phyloP scores from a whole-genome alignment of 192 early-diverging fungal species.

The Podila clonocystis region DNA sequence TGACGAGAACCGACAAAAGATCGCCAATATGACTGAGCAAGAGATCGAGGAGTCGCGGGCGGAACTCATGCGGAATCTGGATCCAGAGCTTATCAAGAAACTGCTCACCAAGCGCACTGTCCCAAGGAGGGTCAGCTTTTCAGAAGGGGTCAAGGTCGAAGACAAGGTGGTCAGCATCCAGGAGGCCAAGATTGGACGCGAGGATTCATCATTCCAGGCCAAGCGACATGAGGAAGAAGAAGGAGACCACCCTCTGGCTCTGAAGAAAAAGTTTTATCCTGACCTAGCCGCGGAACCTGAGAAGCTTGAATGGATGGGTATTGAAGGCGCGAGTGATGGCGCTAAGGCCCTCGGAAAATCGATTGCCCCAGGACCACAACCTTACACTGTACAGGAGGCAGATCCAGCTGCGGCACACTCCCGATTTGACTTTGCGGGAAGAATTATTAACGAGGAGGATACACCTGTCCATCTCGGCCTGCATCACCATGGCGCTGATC shows the following conservation, averaged over 20 bases:
- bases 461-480: constrained; percentile 74
- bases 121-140: constrained; percentile 44
- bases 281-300: constrained; percentile 65
- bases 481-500: constrained; percentile 91
- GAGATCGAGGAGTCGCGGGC: constrained; percentile 76
- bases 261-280: constrained; percentile 65
- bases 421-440: constrained; percentile 86
- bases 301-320: constrained; percentile 76
- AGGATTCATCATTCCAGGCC: constrained; percentile 21
- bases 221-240: constrained; percentile 42
- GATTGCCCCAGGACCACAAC: constrained; percentile 58
- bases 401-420: constrained; percentile 59
- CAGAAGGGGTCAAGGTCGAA: constrained; percentile 32
- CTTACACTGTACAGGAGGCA: constrained; percentile 56
- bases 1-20: constrained; percentile 57
- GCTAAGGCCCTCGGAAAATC: constrained; percentile 50
- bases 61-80: constrained; percentile 72
- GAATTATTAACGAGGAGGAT: constrained; percentile 64
- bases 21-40: constrained; percentile 72
- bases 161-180: constrained; percentile 32
- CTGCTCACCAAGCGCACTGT: constrained; percentile 56
- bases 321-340: constrained; percentile 27
- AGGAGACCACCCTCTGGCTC: constrained; percentile 52
- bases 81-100: constrained; percentile 71
- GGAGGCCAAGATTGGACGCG: constrained; percentile 20